These are phyloP conservation scores for Gliomastix tumulicola DNA, from an alignment of 2,329 filamentous ascomycete genomes.

Conservation along the genomic window DNA sequence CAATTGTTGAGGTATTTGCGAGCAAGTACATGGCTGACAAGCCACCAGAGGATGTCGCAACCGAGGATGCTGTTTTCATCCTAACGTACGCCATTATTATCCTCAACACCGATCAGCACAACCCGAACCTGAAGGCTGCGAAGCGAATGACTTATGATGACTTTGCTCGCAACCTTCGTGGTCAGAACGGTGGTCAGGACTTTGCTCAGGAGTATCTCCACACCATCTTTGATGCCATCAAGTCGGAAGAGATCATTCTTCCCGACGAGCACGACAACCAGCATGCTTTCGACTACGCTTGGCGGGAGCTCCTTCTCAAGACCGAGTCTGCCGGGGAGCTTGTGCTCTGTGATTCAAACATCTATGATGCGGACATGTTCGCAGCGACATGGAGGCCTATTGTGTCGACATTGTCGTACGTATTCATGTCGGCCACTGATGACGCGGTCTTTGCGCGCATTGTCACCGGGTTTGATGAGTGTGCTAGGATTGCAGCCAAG, in stretches of 20 bases:
- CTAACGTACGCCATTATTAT: conserved; percentile 96
- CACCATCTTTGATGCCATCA: conserved; percentile 86
- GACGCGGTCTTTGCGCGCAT: conserved; percentile 92
- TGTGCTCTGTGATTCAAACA: conserved; percentile 78
- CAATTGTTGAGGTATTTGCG: conserved; percentile 81
- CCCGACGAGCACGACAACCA: conserved; percentile 97
- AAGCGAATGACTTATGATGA: conserved; percentile 80
- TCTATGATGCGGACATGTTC: conserved; percentile 98
- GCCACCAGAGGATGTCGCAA: conserved; percentile 66
- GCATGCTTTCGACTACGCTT: conserved; percentile 93
- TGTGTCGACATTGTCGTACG: conserved; percentile 89
- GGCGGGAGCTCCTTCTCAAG: conserved; percentile 89
- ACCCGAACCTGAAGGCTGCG: conserved; percentile 72
- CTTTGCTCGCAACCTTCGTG: conserved; percentile 84
- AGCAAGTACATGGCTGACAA: conserved; percentile 73
- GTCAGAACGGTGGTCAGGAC: conserved; percentile 79
- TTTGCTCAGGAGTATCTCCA: conserved; percentile 80
- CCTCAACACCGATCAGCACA: conserved; percentile 95
- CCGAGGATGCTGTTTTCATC: conserved; percentile 84
- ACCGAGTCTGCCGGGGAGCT: conserved; percentile 69
- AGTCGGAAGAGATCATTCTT: conserved; percentile 87
- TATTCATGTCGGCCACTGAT: conserved; percentile 98
- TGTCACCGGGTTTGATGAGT: conserved; percentile 92
- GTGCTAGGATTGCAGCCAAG: conserved; percentile 82
- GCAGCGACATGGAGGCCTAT: conserved; percentile 92